A percentile compares a stretch with the other conserved stretches of the same genome.
These are phyloP conservation scores for Penicillium riverlandense DNA, from an alignment of 495 filamentous ascomycete species.

Conservation along the genomic window DNA sequence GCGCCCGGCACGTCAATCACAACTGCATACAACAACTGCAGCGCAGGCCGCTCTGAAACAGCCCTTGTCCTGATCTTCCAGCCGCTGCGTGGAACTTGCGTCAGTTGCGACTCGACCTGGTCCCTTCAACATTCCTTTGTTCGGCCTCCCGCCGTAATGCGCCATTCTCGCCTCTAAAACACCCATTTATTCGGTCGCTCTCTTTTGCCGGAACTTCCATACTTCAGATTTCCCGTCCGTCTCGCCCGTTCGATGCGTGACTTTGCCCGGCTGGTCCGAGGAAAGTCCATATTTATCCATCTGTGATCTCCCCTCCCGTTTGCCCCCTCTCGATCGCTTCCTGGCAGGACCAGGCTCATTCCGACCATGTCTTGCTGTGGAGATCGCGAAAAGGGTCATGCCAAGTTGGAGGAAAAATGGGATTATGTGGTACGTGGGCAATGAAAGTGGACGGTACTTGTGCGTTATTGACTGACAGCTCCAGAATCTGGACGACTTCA, in stretches of 20 bases:
- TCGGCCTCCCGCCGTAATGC: conserved; percentile 14
- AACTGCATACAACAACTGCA: background rate
- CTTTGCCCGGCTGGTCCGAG: conserved; percentile 39
- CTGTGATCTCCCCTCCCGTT: conserved; percentile 4
- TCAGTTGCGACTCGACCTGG: background rate
- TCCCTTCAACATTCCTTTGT: background rate
- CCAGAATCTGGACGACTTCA: conserved; percentile 89
- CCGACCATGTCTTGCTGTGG: conserved; percentile 66
- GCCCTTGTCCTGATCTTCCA: conserved; percentile 1
- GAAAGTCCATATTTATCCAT: conserved; percentile 14
- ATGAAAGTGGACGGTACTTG: background rate
- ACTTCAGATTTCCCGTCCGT: conserved; percentile 4
- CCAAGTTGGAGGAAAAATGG: conserved; percentile 82
- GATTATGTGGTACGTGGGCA: conserved; percentile 71
- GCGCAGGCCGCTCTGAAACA: conserved; percentile 15
- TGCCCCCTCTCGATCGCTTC: conserved; percentile 3
- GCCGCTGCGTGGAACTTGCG: background rate
- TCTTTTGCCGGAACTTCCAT: background rate
- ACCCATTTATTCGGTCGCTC: conserved; percentile 5
- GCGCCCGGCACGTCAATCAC: conserved; percentile 6
- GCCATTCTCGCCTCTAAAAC: conserved; percentile 15
- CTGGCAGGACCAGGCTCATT: conserved; percentile 29
- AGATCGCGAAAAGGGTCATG: conserved; percentile 59
- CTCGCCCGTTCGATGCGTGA: conserved; percentile 11
- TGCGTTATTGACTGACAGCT: conserved; percentile 5